Percentiles rank a stretch among this genome's conserved stretches.
phyloP scores from a whole-genome alignment of 257 asterid genomes.

The Galeopsis tetrahit region DNA sequence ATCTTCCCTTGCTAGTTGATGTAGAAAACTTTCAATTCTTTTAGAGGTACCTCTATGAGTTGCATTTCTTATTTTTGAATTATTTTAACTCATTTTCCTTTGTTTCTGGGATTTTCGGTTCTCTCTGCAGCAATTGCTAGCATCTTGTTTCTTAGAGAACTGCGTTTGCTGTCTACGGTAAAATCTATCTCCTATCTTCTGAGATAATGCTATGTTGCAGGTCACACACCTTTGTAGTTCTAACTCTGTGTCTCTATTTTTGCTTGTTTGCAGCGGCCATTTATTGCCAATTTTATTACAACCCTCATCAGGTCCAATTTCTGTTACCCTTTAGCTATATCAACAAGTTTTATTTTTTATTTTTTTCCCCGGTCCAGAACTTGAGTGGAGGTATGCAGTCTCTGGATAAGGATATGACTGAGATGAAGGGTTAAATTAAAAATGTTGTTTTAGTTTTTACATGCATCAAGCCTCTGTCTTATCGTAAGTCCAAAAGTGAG shows the following conservation, averaged over 20 bases:
- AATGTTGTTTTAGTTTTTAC: not conserved
- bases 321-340: slow-evolving; percentile 29
- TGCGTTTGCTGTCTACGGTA: slow-evolving; percentile 65
- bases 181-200: slow-evolving; percentile 29
- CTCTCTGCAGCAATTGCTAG: slow-evolving; percentile 78
- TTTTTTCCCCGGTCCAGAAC: not conserved
- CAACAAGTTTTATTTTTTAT: not conserved
- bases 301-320: slow-evolving; percentile 61
- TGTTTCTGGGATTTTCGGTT: not conserved
- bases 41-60: slow-evolving; percentile 3
- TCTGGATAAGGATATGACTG: not conserved
- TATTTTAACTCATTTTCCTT: not conserved
- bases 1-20: slow-evolving; percentile 18
- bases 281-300: slow-evolving; percentile 49
- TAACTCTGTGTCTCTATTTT: slow-evolving; percentile 29
- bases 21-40: slow-evolving; percentile 5
- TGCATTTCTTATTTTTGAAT: slow-evolving; percentile 12
- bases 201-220: slow-evolving; percentile 19
- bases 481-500: not conserved
- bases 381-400: not conserved
- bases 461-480: not conserved
- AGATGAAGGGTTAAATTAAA: not conserved
- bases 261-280: slow-evolving; percentile 72
- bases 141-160: slow-evolving; percentile 72
- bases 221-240: slow-evolving; percentile 8